phyloP scores from a whole-genome alignment of 805 yeast species.

The Candida sithepensis region DNA sequence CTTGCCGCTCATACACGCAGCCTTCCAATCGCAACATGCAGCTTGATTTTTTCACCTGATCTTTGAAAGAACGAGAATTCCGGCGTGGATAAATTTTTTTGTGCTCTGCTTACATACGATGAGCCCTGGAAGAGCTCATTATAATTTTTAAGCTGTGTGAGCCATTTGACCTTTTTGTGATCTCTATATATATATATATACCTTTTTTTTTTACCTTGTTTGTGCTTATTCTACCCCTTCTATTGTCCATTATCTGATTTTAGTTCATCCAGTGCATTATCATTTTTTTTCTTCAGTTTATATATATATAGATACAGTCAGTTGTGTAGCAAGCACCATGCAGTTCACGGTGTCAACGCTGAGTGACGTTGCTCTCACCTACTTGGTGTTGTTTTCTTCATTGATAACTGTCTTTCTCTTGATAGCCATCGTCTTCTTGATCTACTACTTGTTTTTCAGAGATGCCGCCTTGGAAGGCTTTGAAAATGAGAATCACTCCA shows the following conservation, averaged over 20 bases:
- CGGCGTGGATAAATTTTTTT: too few relatives aligned
- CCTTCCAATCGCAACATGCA: too few relatives aligned
- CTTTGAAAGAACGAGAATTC: too few relatives aligned
- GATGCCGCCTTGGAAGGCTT: slow-evolving; percentile 13
- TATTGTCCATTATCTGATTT: background rate
- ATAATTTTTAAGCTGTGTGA: too few relatives aligned
- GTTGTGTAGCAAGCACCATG: background rate
- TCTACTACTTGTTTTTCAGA: slow-evolving; percentile 26
- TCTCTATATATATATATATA: too few relatives aligned
- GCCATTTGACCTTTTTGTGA: too few relatives aligned
- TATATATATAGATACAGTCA: too few relatives aligned
- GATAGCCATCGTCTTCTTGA: slow-evolving; percentile 20
- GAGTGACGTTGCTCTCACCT: slow-evolving; percentile 22
- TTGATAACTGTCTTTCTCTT: slow-evolving; percentile 24
- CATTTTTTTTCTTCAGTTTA: background rate
- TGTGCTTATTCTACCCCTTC: background rate
- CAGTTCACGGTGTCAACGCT: slow-evolving; percentile 7
- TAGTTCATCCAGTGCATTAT: background rate
- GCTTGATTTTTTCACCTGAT: too few relatives aligned
- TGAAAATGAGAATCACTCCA: slow-evolving; percentile 16
- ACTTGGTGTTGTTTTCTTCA: slow-evolving; percentile 25
- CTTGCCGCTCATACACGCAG: too few relatives aligned
- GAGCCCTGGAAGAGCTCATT: too few relatives aligned
- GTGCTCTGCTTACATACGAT: too few relatives aligned
- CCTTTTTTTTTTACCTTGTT: too few relatives aligned